phyloP scores from a whole-genome alignment of 2,329 filamentous ascomycete species.

The Aspergillus ustus region DNA sequence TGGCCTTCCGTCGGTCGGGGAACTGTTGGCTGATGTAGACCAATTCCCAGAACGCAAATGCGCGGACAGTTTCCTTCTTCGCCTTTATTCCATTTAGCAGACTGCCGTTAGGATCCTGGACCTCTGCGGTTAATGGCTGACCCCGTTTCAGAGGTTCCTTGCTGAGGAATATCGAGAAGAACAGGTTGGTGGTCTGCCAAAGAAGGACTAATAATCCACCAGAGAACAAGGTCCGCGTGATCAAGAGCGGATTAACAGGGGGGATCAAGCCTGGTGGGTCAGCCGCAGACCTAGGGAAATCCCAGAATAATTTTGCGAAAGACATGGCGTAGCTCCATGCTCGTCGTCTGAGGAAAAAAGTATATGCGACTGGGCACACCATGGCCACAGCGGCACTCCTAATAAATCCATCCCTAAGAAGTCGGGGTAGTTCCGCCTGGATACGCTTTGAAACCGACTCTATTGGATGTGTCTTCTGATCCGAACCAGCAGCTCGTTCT shows the following conservation, averaged over 20 bases:
- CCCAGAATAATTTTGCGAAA: constrained; percentile 74
- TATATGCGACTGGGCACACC: constrained; percentile 64
- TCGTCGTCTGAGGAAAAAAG: constrained; percentile 62
- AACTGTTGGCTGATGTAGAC: constrained; percentile 77
- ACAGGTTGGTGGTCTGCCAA: constrained; percentile 76
- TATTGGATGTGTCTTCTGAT: constrained; percentile 43
- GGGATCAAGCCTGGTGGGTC: constrained; percentile 58
- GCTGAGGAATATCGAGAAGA: constrained; percentile 80
- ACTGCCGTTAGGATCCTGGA: constrained; percentile 90
- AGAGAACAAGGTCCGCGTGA: constrained; percentile 62
- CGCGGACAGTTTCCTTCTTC: constrained; percentile 77
- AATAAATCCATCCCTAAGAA: constrained; percentile 39
- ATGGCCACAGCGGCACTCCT: constrained; percentile 47
- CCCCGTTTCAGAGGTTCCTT: constrained; percentile 82
- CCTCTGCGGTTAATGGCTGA: constrained; percentile 80
- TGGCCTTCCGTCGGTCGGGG: constrained; percentile 73
- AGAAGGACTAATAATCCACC: constrained; percentile 70
- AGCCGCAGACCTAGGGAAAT: constrained; percentile 72
- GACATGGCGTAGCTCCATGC: constrained; percentile 73
- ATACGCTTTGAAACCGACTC: constrained; percentile 45
- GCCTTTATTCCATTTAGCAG: constrained; percentile 81
- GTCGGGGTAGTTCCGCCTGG: constrained; percentile 34
- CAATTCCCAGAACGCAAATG: constrained; percentile 91
- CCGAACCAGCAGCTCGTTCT: constrained; percentile 38
- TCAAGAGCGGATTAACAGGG: constrained; percentile 62